Base-by-base conservation (phyloP, 2,329 filamentous ascomycete genomes). In the Trichoderma sp. region DNA sequence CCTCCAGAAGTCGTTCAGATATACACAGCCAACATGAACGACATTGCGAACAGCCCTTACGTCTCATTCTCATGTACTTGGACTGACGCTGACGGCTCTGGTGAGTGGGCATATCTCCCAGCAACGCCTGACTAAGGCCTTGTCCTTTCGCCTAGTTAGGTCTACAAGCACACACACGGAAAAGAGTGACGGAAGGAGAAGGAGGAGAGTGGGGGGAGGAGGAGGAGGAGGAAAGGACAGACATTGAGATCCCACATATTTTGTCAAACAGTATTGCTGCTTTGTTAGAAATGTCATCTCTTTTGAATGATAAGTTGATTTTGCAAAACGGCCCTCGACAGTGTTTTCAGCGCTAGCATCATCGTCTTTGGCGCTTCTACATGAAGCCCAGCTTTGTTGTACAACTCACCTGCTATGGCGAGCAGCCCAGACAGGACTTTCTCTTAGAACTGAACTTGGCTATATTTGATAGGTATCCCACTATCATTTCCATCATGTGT, bases 71-170 rank as follows among this genome's bases (percentile, higher is more conserved):
- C 84, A 1, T 86, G 84, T 75, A 80, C 82, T 0, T 80, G 76
- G 75, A 80, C 70, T 12, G 79, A 82, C 64, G 78, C 79, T 11
- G 74, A 79, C 47, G 75, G 73, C 8, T 79, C 78, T 7, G 83
- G 85, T 14, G 86, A 85, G 68, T 91, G 89, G 89, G 86, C 87
- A 0, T 91, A 91, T 75, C 89, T 84, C 72, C 89, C 89, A 0
- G 87, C 89, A 0, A 89, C 89, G 36, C 15, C 36, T 39, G 6
- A 6, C 14, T 3, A 39, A 18, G 36, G 36, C 36, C 15, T 18
- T 18, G 6, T 18, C 36, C 36, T 43, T 3, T 43, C 36, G 15
- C 15, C 36, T 43, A 18, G 36, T 15, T n/a, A 43, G 15, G 6
- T n/a, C 36, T 43, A 43, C 36, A 43, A 43, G 15, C 36, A 43